A percentile compares a stretch with the other conserved stretches of the same genome.
These are phyloP conservation scores for Laguncularia racemosa DNA, from an alignment of 345 rosid species.

Conservation along the genomic window DNA sequence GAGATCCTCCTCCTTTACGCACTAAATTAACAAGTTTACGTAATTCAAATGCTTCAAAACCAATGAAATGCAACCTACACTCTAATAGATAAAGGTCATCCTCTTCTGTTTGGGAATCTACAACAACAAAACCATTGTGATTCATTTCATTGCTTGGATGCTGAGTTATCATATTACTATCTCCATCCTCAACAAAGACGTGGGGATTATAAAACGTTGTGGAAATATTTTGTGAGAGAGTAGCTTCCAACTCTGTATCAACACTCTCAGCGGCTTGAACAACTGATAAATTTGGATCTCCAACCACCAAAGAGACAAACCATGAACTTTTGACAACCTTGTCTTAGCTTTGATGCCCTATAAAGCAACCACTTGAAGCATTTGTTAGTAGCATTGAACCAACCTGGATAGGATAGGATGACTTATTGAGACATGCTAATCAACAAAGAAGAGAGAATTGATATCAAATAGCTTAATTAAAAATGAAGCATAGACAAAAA, in stretches of 20 bases:
- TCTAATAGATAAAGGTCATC: slow-evolving; percentile 82
- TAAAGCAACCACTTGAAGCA: slow-evolving; percentile 25
- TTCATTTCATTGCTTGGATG: slow-evolving; percentile 34
- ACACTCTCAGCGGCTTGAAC: slow-evolving; percentile 29
- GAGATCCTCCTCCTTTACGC: slow-evolving; percentile 82
- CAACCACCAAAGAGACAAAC: slow-evolving; percentile 26
- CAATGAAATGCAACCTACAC: slow-evolving; percentile 65
- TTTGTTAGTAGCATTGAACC: slow-evolving; percentile 33
- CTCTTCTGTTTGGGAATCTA: slow-evolving; percentile 76
- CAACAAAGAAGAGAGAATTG: slow-evolving; percentile 30
- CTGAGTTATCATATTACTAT: slow-evolving; percentile 23
- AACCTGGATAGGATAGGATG: slow-evolving; percentile 68
- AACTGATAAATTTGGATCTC: slow-evolving; percentile 37
- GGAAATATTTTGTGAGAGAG: slow-evolving; percentile 58
- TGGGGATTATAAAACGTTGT: slow-evolving; percentile 45
- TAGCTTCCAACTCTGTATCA: slow-evolving; percentile 66
- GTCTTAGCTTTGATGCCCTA: slow-evolving; percentile 42
- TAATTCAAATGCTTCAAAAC: slow-evolving; percentile 82
- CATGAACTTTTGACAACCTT: slow-evolving; percentile 28
- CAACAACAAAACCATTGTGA: slow-evolving; percentile 52
- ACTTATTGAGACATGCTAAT: slow-evolving; percentile 85
- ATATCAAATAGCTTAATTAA: slow-evolving; percentile 14
- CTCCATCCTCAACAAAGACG: slow-evolving; percentile 28
- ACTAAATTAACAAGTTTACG: slow-evolving; percentile 70
- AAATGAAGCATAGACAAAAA: no score